Evolutionary conservation across 2,329 filamentous ascomycete species (phyloP), one percentile per base, ranked within the genome.

Genomic region (Fusarium piperis): DNA sequence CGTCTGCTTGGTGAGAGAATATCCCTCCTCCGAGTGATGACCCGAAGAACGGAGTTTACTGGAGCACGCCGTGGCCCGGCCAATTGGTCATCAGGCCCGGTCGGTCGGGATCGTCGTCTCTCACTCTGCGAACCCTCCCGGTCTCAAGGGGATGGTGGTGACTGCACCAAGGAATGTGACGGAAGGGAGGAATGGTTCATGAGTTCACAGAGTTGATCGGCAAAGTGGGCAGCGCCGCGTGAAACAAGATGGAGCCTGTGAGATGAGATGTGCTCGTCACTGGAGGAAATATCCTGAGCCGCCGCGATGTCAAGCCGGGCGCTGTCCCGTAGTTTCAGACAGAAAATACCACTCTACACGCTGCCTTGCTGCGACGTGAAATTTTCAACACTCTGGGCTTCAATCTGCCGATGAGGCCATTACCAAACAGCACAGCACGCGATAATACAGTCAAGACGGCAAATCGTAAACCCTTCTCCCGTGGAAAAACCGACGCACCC

Each of bases 151-250:
- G 13, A 48, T 12, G 30, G 3, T 32, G 30, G 28, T 60, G 33
- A 60, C 35, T 38, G 46, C 35, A 55, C 18, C 16, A 26, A 73
- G 70, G 70, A 72, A 72, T 72, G 70, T 70, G 66, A 73, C 52
- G 55, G 38, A 53, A 52, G 30, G 32, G 55, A 55, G 58, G 32
- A 60, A 69, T 48, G 39, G 38, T 28, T 39, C 32, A 13, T 28
- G 30, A 32, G 38, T 32, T 23, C 20, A 32, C 23, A 35, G 44
- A 44, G 20, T 59, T 51, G 33, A 38, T 55, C 20, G 39, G 36
- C n/a, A 23, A 33, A 15, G 26, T 23, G 28, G 53, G n/a, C 56
- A 46, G 35, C 38, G 12, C 26, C 20, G 33, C 32, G 58, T 70
- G 58, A 57, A 68, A 61, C 64, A 68, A 28, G 44, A 44, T 46